These are phyloP conservation scores for Xerocomus cyaneibrunnescens DNA, from an alignment of 1,284 basidiomycete species.

Conservation along the genomic window DNA sequence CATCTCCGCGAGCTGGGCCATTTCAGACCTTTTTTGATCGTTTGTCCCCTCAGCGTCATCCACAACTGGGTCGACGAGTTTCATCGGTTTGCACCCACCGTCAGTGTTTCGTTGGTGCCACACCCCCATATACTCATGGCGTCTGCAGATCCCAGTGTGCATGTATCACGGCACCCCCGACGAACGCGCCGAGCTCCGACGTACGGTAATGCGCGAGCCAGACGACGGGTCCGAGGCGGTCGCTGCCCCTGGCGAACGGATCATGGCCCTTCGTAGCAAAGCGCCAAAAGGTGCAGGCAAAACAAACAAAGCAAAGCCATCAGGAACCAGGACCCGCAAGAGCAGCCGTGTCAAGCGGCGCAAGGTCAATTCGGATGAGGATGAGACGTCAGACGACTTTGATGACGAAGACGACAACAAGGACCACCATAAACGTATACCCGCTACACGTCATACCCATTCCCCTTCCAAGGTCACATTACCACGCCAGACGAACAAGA, in stretches of 20 bases:
- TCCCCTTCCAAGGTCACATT: slow-evolving; percentile 1
- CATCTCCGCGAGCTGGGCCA: slow-evolving; percentile 79
- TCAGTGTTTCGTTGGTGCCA: slow-evolving; percentile 37
- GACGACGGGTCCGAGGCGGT: slow-evolving; percentile 25
- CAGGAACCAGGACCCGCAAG: slow-evolving; percentile 3
- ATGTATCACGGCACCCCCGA: slow-evolving; percentile 88
- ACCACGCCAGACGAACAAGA: slow-evolving; percentile 29
- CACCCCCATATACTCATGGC: neutral
- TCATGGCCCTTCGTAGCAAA: slow-evolving; percentile 18
- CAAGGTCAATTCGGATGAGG: slow-evolving; percentile 18
- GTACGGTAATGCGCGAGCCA: slow-evolving; percentile 48
- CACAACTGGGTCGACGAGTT: slow-evolving; percentile 94
- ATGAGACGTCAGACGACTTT: slow-evolving; percentile 5
- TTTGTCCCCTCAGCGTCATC: slow-evolving; percentile 89
- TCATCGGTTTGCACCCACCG: slow-evolving; percentile 74
- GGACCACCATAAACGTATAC: slow-evolving; percentile 18
- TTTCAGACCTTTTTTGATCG: slow-evolving; percentile 82
- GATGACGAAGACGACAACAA: slow-evolving; percentile 15
- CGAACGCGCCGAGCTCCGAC: slow-evolving; percentile 75
- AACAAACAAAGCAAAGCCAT: slow-evolving; percentile 5
- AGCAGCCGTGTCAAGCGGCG: slow-evolving; percentile 21
- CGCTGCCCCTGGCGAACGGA: slow-evolving; percentile 24
- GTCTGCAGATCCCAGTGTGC: slow-evolving; percentile 71
- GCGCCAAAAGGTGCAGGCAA: slow-evolving; percentile 12
- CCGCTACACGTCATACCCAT: slow-evolving; percentile 19